Base-by-base conservation (phyloP, 768 basidiomycete genomes). In the Epithele typhae region DNA sequence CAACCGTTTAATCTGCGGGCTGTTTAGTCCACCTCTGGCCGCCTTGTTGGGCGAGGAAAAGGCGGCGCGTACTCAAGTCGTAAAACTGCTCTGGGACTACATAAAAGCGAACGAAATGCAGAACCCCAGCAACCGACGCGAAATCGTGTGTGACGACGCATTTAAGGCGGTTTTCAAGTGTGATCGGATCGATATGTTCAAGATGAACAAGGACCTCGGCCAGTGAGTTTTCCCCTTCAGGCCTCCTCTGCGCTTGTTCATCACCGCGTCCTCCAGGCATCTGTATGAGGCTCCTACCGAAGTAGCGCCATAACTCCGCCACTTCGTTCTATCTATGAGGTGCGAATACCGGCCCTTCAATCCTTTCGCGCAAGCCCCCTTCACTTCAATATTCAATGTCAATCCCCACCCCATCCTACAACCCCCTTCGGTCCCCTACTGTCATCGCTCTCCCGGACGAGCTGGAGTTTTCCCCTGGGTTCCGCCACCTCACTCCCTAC, bases 161-260 rank as follows among this genome's bases (percentile, higher is more conserved):
- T 61, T 96, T 55, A 76, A 75, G 58, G 79, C 82, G 5, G 78
- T 95, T 18, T 95, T 97, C 64, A 77, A 76, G 46, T 76, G 78
- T 11, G 87, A 91, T 53, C 87, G 81, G 63, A 79, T 96, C 46
- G 82, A 90, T 66, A 94, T 94, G 91, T 94, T 95, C 70, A 81
- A 74, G 55, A 95, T 95, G 92, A 95, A 94, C 75, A 92, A 94
- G 66, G 76, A 85, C 22, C 69, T 95, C 46, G 86, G 87, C 61
- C 72, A 83, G 86, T 92, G 45, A 48, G 78, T 69, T 25, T 14
- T 15, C 18, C 9, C 24, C 40, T 3, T 24, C 12, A 18, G 5
- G 9, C 17, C 39, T 32, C 9, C 34, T 2, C 19, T 7, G 7
- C 12, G 18, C 17, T 19, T 43, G 17, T 41, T 23, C 14, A 40